Percentiles rank a stretch among this genome's conserved stretches.
Conservation (phyloP, 2,329 filamentous ascomycete genomes). For the Sarocladium brachiariae region DNA sequence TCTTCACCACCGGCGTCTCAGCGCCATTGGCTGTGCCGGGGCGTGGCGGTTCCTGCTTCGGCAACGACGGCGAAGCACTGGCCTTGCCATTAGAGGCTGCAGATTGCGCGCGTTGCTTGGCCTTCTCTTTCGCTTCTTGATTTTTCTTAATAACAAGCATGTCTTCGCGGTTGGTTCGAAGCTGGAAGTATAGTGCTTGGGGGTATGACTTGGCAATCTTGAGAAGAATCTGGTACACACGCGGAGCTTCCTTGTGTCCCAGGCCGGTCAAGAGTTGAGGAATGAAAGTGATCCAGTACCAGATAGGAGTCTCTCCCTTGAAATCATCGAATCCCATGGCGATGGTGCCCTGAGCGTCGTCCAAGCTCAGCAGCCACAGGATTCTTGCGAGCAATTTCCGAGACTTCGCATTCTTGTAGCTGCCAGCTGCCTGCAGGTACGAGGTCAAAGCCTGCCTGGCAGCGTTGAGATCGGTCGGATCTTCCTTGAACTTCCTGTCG, state of each 20-base stretch:
- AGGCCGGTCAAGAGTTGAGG: constrained; percentile 90
- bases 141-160: constrained; percentile 87
- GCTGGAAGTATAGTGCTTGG: constrained; percentile 91
- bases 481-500: constrained; percentile 90
- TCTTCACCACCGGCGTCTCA: constrained; percentile 5
- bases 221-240: constrained; percentile 77
- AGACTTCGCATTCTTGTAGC: constrained; percentile 96
- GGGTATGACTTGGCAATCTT: constrained; percentile 96
- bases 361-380: constrained; percentile 89
- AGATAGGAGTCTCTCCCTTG: constrained; percentile 94
- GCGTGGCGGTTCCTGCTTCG: constrained; percentile 26
- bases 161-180: constrained; percentile 89
- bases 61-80: constrained; percentile 38
- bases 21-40: constrained; percentile 22
- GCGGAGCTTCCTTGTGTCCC: constrained; percentile 81
- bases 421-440: constrained; percentile 89
- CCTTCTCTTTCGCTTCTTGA: constrained; percentile 67
- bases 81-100: constrained; percentile 37
- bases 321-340: constrained; percentile 87
- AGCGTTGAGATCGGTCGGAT: constrained; percentile 71
- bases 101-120: constrained; percentile 42
- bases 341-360: constrained; percentile 78
- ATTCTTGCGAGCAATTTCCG: constrained; percentile 89
- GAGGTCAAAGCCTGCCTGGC: constrained; percentile 91
- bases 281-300: constrained; percentile 99